Evolutionary conservation across 176 grass and related monocot genomes (phyloP).

Genomic region (Cenchrus fungigraminus): DNA sequence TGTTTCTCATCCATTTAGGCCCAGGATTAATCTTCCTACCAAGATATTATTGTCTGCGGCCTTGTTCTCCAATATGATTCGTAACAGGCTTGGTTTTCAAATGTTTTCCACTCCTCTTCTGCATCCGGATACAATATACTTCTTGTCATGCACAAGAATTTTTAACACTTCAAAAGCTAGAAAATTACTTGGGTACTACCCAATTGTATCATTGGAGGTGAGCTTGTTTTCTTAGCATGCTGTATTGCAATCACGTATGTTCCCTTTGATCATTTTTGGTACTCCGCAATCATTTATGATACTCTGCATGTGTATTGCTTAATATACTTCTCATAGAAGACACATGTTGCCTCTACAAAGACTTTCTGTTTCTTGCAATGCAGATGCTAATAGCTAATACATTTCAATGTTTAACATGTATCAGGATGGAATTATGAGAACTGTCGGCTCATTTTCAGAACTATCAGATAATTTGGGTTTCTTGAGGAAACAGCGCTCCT

Average conservation of each 20-base stretch:
- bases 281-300: not conserved
- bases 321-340: slow-evolving; percentile 26
- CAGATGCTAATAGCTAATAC: slow-evolving; percentile 12
- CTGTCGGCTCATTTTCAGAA: slow-evolving; percentile 62
- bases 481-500: slow-evolving; percentile 47
- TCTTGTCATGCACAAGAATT: slow-evolving; percentile 75
- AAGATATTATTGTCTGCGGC: slow-evolving; percentile 53
- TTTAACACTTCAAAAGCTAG: slow-evolving; percentile 83
- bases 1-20: slow-evolving; percentile 62
- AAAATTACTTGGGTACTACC: slow-evolving; percentile 71
- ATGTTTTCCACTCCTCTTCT: slow-evolving; percentile 50
- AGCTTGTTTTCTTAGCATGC: slow-evolving; percentile 28
- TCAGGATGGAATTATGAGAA: slow-evolving; percentile 76
- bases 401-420: slow-evolving; percentile 40
- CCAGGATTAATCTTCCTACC: slow-evolving; percentile 72
- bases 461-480: slow-evolving; percentile 54
- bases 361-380: slow-evolving; percentile 8
- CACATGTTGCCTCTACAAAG: not conserved
- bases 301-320: not conserved
- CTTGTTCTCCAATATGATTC: slow-evolving; percentile 48
- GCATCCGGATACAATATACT: slow-evolving; percentile 53
- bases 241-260: slow-evolving; percentile 29
- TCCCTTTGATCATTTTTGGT: slow-evolving; percentile 28
- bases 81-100: slow-evolving; percentile 53
- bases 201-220: slow-evolving; percentile 81